phyloP scores from a whole-genome alignment of 352 stramenopile species.

The Globisporangium mamillatum region DNA sequence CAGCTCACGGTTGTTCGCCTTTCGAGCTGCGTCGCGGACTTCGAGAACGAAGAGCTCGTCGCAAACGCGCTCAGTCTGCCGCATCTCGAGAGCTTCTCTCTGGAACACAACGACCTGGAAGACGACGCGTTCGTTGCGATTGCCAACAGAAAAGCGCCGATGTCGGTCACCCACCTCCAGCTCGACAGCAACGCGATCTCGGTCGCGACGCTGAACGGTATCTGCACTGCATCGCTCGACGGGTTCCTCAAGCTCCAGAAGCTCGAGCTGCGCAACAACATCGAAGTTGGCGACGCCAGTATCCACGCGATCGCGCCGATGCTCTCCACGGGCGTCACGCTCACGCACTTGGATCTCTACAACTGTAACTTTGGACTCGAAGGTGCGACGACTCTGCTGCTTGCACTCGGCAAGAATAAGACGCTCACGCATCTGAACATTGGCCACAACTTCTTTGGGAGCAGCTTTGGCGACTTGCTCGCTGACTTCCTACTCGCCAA shows the following conservation, averaged over 20 bases:
- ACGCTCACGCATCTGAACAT: constrained; percentile 60
- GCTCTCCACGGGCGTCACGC: constrained; percentile 33
- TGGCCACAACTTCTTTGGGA: constrained; percentile 74
- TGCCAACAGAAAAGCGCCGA: constrained; percentile 14
- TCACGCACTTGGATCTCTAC: constrained; percentile 64
- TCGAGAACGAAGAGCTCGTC: constrained; percentile 52
- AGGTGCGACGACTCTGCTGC: constrained; percentile 50
- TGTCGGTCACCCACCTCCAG: constrained; percentile 43
- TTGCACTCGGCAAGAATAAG: constrained; percentile 49
- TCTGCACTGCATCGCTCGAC: constrained; percentile 47
- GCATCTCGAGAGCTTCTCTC: constrained; percentile 42
- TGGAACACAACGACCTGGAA: constrained; percentile 80
- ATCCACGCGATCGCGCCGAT: constrained; percentile 65
- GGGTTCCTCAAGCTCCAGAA: constrained; percentile 44
- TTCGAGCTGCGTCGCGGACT: constrained; percentile 57
- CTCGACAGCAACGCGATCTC: constrained; percentile 66
- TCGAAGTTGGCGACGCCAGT: constrained; percentile 56
- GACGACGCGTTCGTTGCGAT: constrained; percentile 55
- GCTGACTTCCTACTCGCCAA: constrained; percentile 64
- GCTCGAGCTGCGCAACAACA: constrained; percentile 68
- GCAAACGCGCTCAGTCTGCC: constrained; percentile 33
- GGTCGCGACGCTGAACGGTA: constrained; percentile 34
- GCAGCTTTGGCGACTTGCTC: constrained; percentile 62
- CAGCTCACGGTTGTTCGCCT: constrained; percentile 46
- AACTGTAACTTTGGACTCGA: constrained; percentile 72